Conservation (phyloP, 2,329 filamentous ascomycete genomes). For the Pseudogymnoascus sp. region DNA sequence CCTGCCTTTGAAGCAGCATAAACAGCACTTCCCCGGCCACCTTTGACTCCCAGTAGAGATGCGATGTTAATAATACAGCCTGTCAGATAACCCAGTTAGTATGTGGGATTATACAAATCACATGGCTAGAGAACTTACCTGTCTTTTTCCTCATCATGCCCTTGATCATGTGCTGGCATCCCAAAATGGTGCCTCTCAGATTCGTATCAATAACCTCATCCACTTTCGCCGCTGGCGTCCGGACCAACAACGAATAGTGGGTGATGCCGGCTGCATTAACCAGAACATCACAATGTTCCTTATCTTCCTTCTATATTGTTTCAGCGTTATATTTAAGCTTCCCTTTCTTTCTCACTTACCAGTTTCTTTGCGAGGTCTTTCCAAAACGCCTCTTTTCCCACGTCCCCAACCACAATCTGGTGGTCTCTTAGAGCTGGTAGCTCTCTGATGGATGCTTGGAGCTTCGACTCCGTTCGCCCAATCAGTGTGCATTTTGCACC, state of each 20-base stretch:
- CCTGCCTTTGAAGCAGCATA: constrained; percentile 79
- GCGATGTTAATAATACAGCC: constrained; percentile 75
- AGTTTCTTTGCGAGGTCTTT: constrained; percentile 15
- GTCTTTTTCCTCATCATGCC: constrained; percentile 36
- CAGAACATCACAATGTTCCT: constrained; percentile 45
- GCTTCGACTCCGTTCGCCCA: constrained; percentile 46
- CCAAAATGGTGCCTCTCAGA: constrained; percentile 54
- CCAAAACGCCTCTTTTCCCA: constrained; percentile 23
- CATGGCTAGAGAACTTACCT: constrained; percentile 14
- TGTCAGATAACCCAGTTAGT: constrained; percentile 18
- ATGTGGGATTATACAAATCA: background rate
- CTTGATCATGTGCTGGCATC: constrained; percentile 45
- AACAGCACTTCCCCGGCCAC: constrained; percentile 59
- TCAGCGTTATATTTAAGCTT: background rate
- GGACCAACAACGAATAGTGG: constrained; percentile 54
- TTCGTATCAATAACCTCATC: constrained; percentile 59
- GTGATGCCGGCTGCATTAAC: constrained; percentile 74
- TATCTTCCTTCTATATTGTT: background rate
- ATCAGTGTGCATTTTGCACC: constrained; percentile 54
- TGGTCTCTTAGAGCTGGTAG: constrained; percentile 12
- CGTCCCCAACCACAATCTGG: constrained; percentile 23
- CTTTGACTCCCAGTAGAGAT: constrained; percentile 62
- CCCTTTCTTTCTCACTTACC: constrained; percentile 14
- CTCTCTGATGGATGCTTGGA: constrained; percentile 61
- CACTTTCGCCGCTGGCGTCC: constrained; percentile 42